phyloP scores from a whole-genome alignment of 495 filamentous ascomycete genomes.

The Sabuloglossum arenarium region DNA sequence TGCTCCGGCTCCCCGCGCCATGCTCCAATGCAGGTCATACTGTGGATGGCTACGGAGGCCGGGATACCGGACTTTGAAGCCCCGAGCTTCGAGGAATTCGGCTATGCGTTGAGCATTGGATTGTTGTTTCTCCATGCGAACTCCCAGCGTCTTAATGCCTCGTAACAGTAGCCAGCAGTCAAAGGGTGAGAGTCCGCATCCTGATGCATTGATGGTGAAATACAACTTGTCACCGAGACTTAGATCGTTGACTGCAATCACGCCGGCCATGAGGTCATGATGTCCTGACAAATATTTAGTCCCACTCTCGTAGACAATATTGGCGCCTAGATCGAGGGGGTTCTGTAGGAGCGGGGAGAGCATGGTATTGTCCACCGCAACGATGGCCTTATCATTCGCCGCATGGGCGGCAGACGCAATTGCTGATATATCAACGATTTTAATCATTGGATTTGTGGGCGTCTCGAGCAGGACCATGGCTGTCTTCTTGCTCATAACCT shows the following conservation, averaged over 20 bases:
- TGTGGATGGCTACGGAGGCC: slow-evolving; percentile 87
- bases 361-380: slow-evolving; percentile 97
- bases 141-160: slow-evolving; percentile 86
- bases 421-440: slow-evolving; percentile 75
- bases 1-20: slow-evolving; percentile 82
- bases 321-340: slow-evolving; percentile 81
- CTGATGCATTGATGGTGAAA: slow-evolving; percentile 89
- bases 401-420: slow-evolving; percentile 59
- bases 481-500: slow-evolving; percentile 56
- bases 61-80: slow-evolving; percentile 88
- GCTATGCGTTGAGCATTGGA: slow-evolving; percentile 77
- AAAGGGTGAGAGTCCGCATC: slow-evolving; percentile 82
- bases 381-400: slow-evolving; percentile 58
- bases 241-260: slow-evolving; percentile 71
- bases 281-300: slow-evolving; percentile 97
- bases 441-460: slow-evolving; percentile 93
- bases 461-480: slow-evolving; percentile 93
- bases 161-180: slow-evolving; percentile 91
- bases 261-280: slow-evolving; percentile 96
- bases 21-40: slow-evolving; percentile 85
- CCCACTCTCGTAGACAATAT: slow-evolving; percentile 91
- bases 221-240: slow-evolving; percentile 72
- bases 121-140: slow-evolving; percentile 97
- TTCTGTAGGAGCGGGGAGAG: slow-evolving; percentile 82
- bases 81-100: slow-evolving; percentile 73